Base-by-base conservation (phyloP, 495 filamentous ascomycete species). In the Neurospora africana region DNA sequence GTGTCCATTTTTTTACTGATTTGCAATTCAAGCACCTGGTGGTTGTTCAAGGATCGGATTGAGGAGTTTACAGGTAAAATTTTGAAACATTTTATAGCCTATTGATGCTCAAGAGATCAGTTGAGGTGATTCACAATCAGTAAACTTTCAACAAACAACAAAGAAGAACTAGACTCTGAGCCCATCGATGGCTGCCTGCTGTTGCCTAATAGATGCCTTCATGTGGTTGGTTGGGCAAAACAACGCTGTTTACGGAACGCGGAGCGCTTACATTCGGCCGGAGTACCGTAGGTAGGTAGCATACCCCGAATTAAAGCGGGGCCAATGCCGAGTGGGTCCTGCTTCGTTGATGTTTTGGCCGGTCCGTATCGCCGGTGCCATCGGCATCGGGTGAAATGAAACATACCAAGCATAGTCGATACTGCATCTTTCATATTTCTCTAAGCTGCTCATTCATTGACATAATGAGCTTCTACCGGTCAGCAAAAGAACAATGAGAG, bases 1-100 rank as follows among this genome's bases (percentile, higher is more conserved):
- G 77, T 47, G 69, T 79, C 75, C 74, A 78, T 76, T 1, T 58
- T 58, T 38, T 1, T 38, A 38, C n/a, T n/a, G n/a, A n/a, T n/a
- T n/a, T n/a, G n/a, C n/a, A n/a, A n/a, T n/a, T n/a, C n/a, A n/a
- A n/a, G n/a, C n/a, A n/a, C n/a, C n/a, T n/a, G n/a, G n/a, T n/a
- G n/a, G n/a, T n/a, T n/a, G n/a, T n/a, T n/a, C n/a, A n/a, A n/a
- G n/a, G n/a, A n/a, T n/a, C n/a, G n/a, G n/a, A n/a, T n/a, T n/a
- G n/a, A n/a, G n/a, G n/a, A n/a, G n/a, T n/a, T n/a, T 33, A 33
- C 30, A 33, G 35, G 1, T 4, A 61, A 30, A 7, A 10, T 53
- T 61, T 30, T 33, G 13, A 61, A 19, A 30, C 53, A 33, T 33
- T 30, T 61, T 61, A 30, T 30, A 61, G 23, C 27, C 44, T 10